Evolutionary conservation across 176 grass and related monocot genomes (phyloP), one percentile per base, ranked within the genome.

Genomic region (Saccharum spontaneum): DNA sequence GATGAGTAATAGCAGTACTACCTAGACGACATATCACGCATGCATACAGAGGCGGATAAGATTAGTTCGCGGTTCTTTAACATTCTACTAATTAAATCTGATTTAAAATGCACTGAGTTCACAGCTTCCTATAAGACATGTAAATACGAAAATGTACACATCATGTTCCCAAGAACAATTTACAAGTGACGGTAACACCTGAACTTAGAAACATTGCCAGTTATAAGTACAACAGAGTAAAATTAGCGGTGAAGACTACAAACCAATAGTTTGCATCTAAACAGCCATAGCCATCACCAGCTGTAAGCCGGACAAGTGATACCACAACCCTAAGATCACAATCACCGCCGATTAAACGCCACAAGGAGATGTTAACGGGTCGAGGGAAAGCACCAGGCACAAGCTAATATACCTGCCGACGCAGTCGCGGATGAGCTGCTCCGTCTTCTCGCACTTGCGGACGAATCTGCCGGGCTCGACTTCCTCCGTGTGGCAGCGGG

Each of bases 381-480:
- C 33, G 55, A 41, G 28, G 45, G 14, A 0, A 30, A n/a, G 64
- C 3, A 13, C n/a, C n/a, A 71, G 63, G n/a, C 23, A 20, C 20
- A 7, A 20, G 10, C 4, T 9, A 31, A 18, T 41, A 64, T 24
- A 90, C 85, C 85, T 90, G 81, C 85, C 92, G 41, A 91, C 31
- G 80, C 87, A 95, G 61, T 86, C 89, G 49, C 91, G 87, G 57
- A 98, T 79, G 74, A 88, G 86, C 73, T 94, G 90, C 76, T 93
- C 86, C 8, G 89, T 98, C 89, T 87, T 93, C 81, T 98, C 89
- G 89, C 95, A 98, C 83, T 91, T 95, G 82, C 85, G 86, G 67
- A 98, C 81, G 84, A 93, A 92, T 55, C 88, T 88, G 48, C 93
- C 93, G 34, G 91, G 89, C 65, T 98, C 91, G 65, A 95, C 91